Evolutionary conservation across 2,329 filamentous ascomycete genomes (phyloP).

Genomic region (Emergomyces pasteurianus): DNA sequence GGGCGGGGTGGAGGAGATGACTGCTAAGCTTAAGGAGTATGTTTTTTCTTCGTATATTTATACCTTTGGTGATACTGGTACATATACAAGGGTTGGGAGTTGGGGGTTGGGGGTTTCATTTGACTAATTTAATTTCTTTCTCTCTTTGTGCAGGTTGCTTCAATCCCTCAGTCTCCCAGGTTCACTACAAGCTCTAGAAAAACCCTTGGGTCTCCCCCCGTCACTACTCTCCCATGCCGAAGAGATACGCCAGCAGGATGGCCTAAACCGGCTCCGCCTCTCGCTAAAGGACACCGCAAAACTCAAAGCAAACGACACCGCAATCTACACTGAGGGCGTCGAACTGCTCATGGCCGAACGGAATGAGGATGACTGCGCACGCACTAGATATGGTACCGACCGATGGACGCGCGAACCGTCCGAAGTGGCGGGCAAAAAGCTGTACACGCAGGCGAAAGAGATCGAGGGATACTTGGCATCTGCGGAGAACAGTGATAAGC

Average conservation of each 20-base stretch:
- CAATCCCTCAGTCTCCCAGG: slow-evolving; percentile 80
- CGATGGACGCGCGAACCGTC: slow-evolving; percentile 66
- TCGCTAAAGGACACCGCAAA: slow-evolving; percentile 85
- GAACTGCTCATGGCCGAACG: slow-evolving; percentile 67
- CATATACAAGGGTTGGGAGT: too few relatives aligned
- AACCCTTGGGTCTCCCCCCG: slow-evolving; percentile 79
- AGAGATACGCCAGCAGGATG: slow-evolving; percentile 84
- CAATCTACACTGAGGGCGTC: slow-evolving; percentile 72
- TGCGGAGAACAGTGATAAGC: slow-evolving; percentile 52
- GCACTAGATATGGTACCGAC: slow-evolving; percentile 72
- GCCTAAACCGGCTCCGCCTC: slow-evolving; percentile 60
- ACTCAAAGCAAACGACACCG: slow-evolving; percentile 66
- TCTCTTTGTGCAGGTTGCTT: slow-evolving; percentile 39
- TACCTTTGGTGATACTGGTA: too few relatives aligned
- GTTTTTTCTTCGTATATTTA: too few relatives aligned
- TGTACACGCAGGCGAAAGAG: slow-evolving; percentile 63
- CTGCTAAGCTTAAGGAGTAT: slow-evolving; percentile 61
- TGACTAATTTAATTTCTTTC: too few relatives aligned
- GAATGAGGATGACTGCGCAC: slow-evolving; percentile 66
- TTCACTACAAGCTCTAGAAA: slow-evolving; percentile 86
- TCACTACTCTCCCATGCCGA: slow-evolving; percentile 81
- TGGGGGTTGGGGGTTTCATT: too few relatives aligned
- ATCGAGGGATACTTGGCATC: slow-evolving; percentile 79
- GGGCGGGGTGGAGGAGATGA: slow-evolving; percentile 69
- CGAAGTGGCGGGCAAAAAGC: slow-evolving; percentile 54